Evolutionary conservation across 192 early-diverging fungal genomes (phyloP), one percentile per base, ranked within the genome.

Genomic region (Phycomyces nitens): DNA sequence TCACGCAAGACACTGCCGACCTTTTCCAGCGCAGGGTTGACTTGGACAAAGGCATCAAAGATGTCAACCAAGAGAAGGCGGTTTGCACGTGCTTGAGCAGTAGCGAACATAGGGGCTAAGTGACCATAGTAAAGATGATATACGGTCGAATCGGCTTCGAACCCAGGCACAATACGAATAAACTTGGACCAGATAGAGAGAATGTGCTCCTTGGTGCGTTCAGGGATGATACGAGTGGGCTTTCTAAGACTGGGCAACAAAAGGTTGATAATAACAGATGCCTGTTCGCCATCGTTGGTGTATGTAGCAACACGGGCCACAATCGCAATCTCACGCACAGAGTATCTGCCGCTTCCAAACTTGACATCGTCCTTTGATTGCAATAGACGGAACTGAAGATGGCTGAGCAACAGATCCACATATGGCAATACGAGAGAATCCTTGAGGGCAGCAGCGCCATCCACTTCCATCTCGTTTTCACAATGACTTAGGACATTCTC

Each of bases 191-290:
- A 87, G 42, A 96, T 92, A 11, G 75, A 61, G 24, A 98, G 78
- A 34, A 99, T 92, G 53, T 97, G 82, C 2, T 82, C 77, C 74
- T 98, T 98, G 34, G 86, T 86, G 38, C 78, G 72, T 72, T 96
- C 94, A 0, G 91, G 82, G 8, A 98, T 88, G 3, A 80, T 39
- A 38, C 81, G 78, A 53, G 84, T 65, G 22, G 86, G 86, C 44
- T 86, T 85, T 60, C 88, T 88, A 34, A 95, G 73, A 63, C 86
- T 86, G 29, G 97, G 96, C 58, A 95, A 70, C 58, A 99, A 64
- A 27, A 97, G 80, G 14, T 89, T 85, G 18, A 96, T 63, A 27
- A 98, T 69, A 38, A 77, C 81, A 49, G 83, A 79, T 11, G 92
- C 88, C 53, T 84, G 78, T 0, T 80, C 75, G 38, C 86, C 79